Evolutionary conservation across 164 flowering plant species (phyloP), one percentile per base, ranked within the genome.

Genomic region (Sedum album): DNA sequence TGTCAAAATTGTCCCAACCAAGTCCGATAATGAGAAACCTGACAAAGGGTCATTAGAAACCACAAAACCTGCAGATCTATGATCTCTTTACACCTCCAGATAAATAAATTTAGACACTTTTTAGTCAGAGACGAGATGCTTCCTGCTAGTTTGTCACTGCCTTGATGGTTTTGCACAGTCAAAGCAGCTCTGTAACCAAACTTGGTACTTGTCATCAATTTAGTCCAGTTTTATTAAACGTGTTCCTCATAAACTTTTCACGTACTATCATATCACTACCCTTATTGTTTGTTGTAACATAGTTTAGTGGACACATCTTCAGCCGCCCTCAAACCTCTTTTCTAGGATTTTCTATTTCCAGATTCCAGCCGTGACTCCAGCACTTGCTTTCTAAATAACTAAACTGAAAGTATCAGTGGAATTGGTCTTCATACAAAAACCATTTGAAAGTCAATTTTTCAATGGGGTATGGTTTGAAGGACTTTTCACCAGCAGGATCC

Each of bases 1-100:
- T n/a, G 89, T 96, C 69, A 88, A 88, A 82, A 76, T 93, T 63
- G 70, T 68, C 55, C 71, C 85, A 55, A 72, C 85, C 62, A 31
- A 70, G 11, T 48, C 61, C 2, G 75, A 72, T 38, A 62, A 33
- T 18, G 41, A 66, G 15, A 72, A 82, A 67, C 62, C 74, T 68
- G 74, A 71, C 30, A 33, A 36, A n/a, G 66, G 4, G 1, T 21
- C 42, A 13, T 35, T 21, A 15, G 33, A 57, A 30, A 28, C 20
- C 62, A 13, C 62, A 25, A 55, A 55, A 10, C 61, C 31, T 1
- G 31, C 31, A 2, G 20, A 28, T 57, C 20, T 20, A 2, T 26
- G 20, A 57, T 1, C 62, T 25, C 60, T 25, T 25, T 25, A 26
- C 13, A 14, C 1, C 42, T 39, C 42, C n/a, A n/a, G n/a, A n/a